Conservation (phyloP, 2,329 filamentous ascomycete species). For the Aspergillus spinulosporus region DNA sequence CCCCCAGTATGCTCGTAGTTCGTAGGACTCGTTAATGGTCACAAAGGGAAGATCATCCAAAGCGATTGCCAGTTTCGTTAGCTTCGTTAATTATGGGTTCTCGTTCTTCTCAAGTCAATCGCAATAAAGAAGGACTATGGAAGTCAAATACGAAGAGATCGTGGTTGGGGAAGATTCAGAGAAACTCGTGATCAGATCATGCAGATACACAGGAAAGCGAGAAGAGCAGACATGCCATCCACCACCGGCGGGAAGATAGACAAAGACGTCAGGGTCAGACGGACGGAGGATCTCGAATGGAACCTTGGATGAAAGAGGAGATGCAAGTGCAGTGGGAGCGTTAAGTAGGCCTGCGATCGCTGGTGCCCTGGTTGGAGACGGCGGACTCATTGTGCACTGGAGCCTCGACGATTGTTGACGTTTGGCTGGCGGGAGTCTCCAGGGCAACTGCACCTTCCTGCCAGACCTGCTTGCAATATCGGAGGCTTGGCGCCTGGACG, state of each 20-base stretch:
- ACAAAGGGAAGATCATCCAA: conserved; percentile 20
- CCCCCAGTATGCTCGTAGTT: conserved; percentile 11
- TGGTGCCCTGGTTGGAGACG: conserved; percentile 5
- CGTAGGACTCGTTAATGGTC: conserved; percentile 23
- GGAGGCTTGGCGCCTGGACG: conserved; percentile 19
- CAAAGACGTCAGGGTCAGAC: conserved; percentile 16
- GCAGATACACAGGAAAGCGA: conserved; percentile 13
- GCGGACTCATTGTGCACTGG: not conserved
- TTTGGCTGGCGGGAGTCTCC: conserved; percentile 33
- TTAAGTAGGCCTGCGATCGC: not conserved
- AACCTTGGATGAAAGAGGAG: not conserved
- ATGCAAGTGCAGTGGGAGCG: conserved; percentile 10
- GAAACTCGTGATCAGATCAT: conserved; percentile 16
- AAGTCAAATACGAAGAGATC: conserved; percentile 16
- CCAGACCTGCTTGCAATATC: conserved; percentile 15
- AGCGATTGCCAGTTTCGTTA: conserved; percentile 21
- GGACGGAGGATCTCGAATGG: conserved; percentile 17
- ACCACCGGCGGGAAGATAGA: conserved; percentile 19
- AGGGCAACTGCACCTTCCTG: conserved; percentile 34
- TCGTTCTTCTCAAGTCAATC: conserved; percentile 17
- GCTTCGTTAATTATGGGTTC: conserved; percentile 11
- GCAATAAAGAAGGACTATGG: conserved; percentile 27
- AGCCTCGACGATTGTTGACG: conserved; percentile 29
- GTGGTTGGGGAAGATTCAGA: conserved; percentile 11
- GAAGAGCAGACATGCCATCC: conserved; percentile 18